These are phyloP conservation scores for Skeletonema tropicum DNA, from an alignment of 108 stramenopile species.

Conservation along the genomic window DNA sequence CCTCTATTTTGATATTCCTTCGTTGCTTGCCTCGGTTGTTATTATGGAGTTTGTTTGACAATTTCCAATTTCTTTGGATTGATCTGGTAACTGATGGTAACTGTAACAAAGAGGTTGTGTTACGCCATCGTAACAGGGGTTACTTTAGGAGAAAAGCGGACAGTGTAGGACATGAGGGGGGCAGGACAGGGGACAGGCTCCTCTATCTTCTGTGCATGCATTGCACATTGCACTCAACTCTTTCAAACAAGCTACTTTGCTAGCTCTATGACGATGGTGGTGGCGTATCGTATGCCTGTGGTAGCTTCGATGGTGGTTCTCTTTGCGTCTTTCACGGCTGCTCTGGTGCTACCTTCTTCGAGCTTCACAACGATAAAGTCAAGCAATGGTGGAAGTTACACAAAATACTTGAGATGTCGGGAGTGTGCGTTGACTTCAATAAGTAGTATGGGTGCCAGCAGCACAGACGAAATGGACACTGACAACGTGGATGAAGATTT, in stretches of 20 bases:
- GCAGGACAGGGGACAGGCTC: too few species aligned
- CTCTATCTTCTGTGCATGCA: too few species aligned
- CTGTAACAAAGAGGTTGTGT: too few species aligned
- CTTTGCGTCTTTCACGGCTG: not conserved
- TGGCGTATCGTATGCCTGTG: not conserved
- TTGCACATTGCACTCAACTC: too few species aligned
- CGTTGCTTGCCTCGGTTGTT: not conserved
- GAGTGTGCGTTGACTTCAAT: not conserved
- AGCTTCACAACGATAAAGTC: not conserved
- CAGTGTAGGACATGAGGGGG: too few species aligned
- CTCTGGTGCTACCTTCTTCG: not conserved
- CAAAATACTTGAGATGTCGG: not conserved
- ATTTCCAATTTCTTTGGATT: too few species aligned
- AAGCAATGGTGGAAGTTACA: not conserved
- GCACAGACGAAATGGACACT: constrained; percentile 8
- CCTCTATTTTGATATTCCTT: not conserved
- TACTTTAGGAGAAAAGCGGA: too few species aligned
- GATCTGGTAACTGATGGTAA: too few species aligned
- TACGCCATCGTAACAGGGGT: too few species aligned
- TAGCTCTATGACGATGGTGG: not conserved
- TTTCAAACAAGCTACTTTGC: too few species aligned
- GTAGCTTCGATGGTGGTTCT: not conserved
- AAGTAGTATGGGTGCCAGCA: not conserved
- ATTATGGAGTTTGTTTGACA: too few species aligned
- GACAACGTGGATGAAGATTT: constrained; percentile 19